Evolutionary conservation across 176 grass and related monocot genomes (phyloP).

Genomic region (Avena insularis): DNA sequence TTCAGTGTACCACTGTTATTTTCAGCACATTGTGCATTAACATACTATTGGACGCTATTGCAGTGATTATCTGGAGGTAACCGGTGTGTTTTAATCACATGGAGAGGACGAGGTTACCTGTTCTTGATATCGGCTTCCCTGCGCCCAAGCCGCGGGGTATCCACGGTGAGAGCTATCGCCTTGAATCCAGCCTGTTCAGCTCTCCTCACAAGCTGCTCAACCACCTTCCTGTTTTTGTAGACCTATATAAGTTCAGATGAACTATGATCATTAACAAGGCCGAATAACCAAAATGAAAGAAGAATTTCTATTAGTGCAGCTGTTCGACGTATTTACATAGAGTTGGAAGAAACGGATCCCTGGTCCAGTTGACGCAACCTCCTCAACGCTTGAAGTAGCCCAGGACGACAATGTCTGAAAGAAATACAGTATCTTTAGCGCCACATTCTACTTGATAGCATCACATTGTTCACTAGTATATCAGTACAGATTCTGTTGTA

Average conservation of each 20-base stretch:
- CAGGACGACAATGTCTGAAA: slow-evolving; percentile 93
- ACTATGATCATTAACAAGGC: not conserved
- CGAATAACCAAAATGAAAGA: not conserved
- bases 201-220: slow-evolving; percentile 91
- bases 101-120: slow-evolving; percentile 46
- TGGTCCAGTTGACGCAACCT: slow-evolving; percentile 94
- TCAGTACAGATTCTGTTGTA: slow-evolving; percentile 1
- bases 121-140: slow-evolving; percentile 99
- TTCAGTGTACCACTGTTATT: not conserved
- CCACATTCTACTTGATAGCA: not conserved
- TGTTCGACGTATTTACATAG: slow-evolving; percentile 60
- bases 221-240: slow-evolving; percentile 87
- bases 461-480: not conserved
- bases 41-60: not conserved
- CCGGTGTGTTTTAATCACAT: slow-evolving; percentile 8
- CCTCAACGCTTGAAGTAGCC: slow-evolving; percentile 98
- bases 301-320: not conserved
- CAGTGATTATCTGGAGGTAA: not conserved
- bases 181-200: slow-evolving; percentile 98
- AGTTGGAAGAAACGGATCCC: slow-evolving; percentile 98
- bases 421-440: slow-evolving; percentile 29
- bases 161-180: slow-evolving; percentile 93
- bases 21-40: not conserved
- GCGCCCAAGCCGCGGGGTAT: slow-evolving; percentile 90
- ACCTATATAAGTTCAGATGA: slow-evolving; percentile 65